Conservation (phyloP, 257 asterid genomes). For the Knoxia roxburghii region DNA sequence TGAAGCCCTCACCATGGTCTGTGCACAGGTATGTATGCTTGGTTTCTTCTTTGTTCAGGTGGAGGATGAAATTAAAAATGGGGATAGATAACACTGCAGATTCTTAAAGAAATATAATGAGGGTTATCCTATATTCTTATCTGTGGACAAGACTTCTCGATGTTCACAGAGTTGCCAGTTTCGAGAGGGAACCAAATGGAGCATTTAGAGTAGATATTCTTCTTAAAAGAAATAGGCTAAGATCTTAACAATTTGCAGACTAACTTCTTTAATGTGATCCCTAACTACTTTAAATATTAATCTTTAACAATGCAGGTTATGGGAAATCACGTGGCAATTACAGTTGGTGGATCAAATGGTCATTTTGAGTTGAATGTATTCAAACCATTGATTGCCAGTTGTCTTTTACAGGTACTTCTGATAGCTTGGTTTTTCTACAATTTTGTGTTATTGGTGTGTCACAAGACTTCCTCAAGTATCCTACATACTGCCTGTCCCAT, state of each 20-base stretch:
- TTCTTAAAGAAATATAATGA: background rate
- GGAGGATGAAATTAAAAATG: background rate
- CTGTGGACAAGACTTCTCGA: background rate
- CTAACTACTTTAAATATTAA: background rate
- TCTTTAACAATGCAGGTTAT: conserved; percentile 37
- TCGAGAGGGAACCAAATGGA: background rate
- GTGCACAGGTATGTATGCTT: conserved; percentile 89
- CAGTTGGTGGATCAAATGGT: conserved; percentile 92
- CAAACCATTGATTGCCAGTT: conserved; percentile 91
- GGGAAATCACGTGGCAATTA: conserved; percentile 93
- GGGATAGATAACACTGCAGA: background rate
- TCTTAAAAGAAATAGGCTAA: background rate
- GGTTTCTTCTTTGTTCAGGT: background rate
- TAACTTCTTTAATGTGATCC: background rate
- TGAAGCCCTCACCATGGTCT: conserved; percentile 97
- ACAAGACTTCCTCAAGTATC: too few relatives aligned
- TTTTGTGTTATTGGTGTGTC: conserved; percentile 9
- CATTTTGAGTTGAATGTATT: conserved; percentile 92
- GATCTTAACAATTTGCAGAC: background rate
- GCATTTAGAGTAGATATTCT: background rate
- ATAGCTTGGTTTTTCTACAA: background rate
- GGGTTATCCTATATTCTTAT: background rate
- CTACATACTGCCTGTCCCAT: too few relatives aligned
- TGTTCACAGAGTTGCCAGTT: background rate
- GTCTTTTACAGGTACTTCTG: conserved; percentile 69